A percentile compares a stretch with the other conserved stretches of the same genome.
Conservation (phyloP, 176 grass and related monocot genomes). For the Phragmites australis region DNA sequence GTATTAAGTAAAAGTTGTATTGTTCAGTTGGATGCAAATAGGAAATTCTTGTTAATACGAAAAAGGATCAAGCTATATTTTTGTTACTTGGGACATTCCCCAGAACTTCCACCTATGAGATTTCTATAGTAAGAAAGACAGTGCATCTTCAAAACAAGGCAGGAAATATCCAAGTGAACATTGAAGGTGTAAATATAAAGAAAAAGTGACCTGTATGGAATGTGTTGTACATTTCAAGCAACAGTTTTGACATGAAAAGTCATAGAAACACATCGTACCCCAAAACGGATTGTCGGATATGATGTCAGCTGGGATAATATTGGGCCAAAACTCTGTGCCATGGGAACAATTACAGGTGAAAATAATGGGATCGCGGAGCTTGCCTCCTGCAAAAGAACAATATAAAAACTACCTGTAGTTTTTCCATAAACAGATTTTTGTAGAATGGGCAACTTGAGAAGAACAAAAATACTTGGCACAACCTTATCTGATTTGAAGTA, state of each 20-base stretch:
- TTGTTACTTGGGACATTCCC: neutral
- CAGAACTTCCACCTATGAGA: neutral
- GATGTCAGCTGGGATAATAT: constrained; percentile 83
- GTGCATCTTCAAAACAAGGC: constrained; percentile 1
- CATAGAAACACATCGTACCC: constrained; percentile 49
- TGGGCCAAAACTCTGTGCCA: constrained; percentile 96
- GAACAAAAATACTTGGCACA: constrained; percentile 17
- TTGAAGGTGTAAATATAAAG: neutral
- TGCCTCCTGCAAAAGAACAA: constrained; percentile 71
- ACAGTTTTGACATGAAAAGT: constrained; percentile 14
- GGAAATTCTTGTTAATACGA: neutral
- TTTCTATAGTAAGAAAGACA: neutral
- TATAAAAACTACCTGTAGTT: neutral
- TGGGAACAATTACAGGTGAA: constrained; percentile 92
- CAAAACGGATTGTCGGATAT: constrained; percentile 74
- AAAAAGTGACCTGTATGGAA: neutral
- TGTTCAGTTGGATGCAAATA: neutral
- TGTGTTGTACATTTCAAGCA: neutral
- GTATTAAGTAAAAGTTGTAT: neutral
- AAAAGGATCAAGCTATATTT: neutral
- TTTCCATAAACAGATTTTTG: neutral
- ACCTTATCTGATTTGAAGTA: neutral
- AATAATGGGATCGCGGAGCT: constrained; percentile 83
- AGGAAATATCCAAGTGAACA: neutral
- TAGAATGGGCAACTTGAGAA: neutral